Base-by-base conservation (phyloP, 1,139 yeast species). In the Taiozyma sp. region DNA sequence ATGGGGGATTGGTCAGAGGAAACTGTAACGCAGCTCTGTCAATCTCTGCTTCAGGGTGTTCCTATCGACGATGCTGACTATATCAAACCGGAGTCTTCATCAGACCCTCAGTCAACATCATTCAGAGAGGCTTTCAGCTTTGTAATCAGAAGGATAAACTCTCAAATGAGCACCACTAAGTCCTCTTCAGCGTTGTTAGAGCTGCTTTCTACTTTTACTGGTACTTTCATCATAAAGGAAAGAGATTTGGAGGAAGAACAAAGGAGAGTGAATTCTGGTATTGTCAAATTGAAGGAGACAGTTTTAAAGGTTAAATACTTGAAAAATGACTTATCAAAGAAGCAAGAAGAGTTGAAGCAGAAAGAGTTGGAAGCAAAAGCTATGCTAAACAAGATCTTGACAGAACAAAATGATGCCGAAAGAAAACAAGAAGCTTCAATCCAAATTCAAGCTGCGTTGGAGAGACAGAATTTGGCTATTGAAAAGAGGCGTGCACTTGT, bases 331-430 rank as follows among this genome's bases (percentile, higher is more conserved):
- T 70, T 93, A 10, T 76, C 85, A 0, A 68, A 65, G 30, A 87
- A 90, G 64, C 78, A 80, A 54, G 59, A 57, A 1, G 71, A 69
- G 30, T 72, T 93, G 42, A 66, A 68, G 38, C 50, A 48, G 0
- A 92, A 91, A 57, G 89, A 87, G 55, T 63, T 66, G 19, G 88
- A 86, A 57, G 97, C 97, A 0, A 78, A 81, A 54, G 69, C 70
- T 23, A 87, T 89, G 77, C 75, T 93, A 48, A 81, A 84, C 58
- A 80, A 75, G 49, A 89, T 93, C 89, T 76, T 93, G n/a, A 71
- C 78, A 0, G 96, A 90, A 48, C 98, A 93, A 64, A 91, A 89
- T 64, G 96, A 91, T 62, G 95, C 97, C 0, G 98, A 93, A 65
- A 73, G 97, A 54, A 89, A 87, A 58, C 88, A 87, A 54, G 96